Evolutionary conservation across 495 filamentous ascomycete genomes (phyloP).

Genomic region (Xylaria scruposa): DNA sequence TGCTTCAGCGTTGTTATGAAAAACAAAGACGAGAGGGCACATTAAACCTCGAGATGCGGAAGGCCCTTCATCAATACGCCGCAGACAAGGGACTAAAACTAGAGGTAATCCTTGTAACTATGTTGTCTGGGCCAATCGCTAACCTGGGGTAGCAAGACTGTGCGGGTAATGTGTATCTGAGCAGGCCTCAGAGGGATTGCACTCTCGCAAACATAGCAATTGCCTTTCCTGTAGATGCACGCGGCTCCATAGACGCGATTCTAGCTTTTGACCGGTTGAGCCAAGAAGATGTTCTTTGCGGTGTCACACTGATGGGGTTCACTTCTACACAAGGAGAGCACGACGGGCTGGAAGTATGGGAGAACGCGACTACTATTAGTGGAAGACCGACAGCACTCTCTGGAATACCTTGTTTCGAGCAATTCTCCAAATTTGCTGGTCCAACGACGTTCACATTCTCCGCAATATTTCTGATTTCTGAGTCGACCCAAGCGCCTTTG

Average conservation of each 20-base stretch:
- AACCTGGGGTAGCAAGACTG: slow-evolving; percentile 12
- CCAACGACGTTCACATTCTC: slow-evolving; percentile 15
- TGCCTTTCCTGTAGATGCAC: slow-evolving; percentile 6
- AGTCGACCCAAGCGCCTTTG: background rate
- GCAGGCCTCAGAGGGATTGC: background rate
- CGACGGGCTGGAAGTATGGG: slow-evolving; percentile 3
- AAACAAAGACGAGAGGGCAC: background rate
- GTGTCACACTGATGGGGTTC: slow-evolving; percentile 13
- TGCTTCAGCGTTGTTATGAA: background rate
- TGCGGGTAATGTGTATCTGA: slow-evolving; percentile 17
- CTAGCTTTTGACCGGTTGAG: slow-evolving; percentile 3
- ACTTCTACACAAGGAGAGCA: slow-evolving; percentile 3
- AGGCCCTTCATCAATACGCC: slow-evolving; percentile 5
- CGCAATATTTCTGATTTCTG: slow-evolving; percentile 5
- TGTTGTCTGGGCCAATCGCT: background rate
- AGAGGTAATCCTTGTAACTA: background rate
- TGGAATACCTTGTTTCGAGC: background rate
- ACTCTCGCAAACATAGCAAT: slow-evolving; percentile 15
- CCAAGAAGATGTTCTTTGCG: slow-evolving; percentile 10
- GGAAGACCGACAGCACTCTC: background rate
- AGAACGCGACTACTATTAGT: slow-evolving; percentile 2
- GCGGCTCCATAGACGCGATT: background rate
- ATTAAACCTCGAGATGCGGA: slow-evolving; percentile 2
- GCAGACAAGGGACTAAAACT: background rate
- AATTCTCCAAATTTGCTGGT: slow-evolving; percentile 4